Base-by-base conservation (phyloP, 495 filamentous ascomycete species). In the Xylaria scruposa region DNA sequence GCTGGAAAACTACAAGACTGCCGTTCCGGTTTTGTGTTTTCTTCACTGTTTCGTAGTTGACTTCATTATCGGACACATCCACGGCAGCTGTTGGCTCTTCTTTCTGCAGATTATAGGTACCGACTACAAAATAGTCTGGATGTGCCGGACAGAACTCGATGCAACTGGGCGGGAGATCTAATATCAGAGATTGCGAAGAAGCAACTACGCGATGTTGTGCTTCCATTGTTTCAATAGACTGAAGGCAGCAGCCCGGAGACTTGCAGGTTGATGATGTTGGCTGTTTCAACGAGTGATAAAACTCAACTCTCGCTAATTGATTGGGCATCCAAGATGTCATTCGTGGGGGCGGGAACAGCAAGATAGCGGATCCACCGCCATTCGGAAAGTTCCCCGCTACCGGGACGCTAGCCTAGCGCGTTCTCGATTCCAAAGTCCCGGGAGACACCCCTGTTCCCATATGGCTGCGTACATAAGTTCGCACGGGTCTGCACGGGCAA, bases 51-150 rank as follows among this genome's bases (percentile, higher is more conserved):
- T 68, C 53, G 33, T 72, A 63, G 21, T 71, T 75, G 0, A 72
- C 61, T 15, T 70, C 72, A 24, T 79, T 77, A 46, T 77, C 75
- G 8, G 47, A 54, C 0, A 71, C 78, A 33, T 75, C 73, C 3
- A 17, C 75, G 17, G 66, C 59, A 24, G 59, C 64, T 12, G 74
- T 69, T n/a, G 76, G 36, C 7, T 85, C 81, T 5, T 82, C 79
- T 67, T 87, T 85, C 66, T 93, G 86, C 33, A 98, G 85, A 59
- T 90, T 83, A 80, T 99, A 99, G 1, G 96, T 97, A 26, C 96
- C 96, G 49, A 97, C 86, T 1, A 97, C 80, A 74, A 97, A 90
- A 74, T 90, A 89, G 10, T 91, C 83, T 8, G 89, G 88, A 47
- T 88, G 75, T 6, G 80, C 76, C 0, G 91, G 92, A 67, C 89